These are phyloP conservation scores for Novymonas esmeraldas DNA, from an alignment of 208 protist species.

Conservation along the genomic window DNA sequence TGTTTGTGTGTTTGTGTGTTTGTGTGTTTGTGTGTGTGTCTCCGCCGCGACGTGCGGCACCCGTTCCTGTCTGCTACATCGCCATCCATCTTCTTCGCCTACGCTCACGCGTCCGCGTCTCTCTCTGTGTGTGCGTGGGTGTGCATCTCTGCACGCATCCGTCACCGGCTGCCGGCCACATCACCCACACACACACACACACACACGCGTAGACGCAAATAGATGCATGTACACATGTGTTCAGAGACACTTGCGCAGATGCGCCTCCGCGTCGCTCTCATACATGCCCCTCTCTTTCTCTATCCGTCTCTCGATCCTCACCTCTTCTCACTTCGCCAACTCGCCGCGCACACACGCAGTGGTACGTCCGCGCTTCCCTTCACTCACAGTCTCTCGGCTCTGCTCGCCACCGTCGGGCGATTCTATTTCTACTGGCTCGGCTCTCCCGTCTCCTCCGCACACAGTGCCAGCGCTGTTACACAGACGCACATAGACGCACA, in stretches of 20 bases:
- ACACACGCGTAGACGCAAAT: neutral
- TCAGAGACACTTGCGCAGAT: neutral
- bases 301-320: too few relatives aligned
- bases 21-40: neutral
- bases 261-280: too few relatives aligned
- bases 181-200: neutral
- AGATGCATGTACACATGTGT: conserved; percentile 1
- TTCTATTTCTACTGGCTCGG: too few relatives aligned
- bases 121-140: neutral
- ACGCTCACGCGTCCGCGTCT: neutral
- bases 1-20: neutral
- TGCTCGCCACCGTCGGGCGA: too few relatives aligned
- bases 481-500: neutral
- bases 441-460: too few relatives aligned
- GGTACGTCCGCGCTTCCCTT: too few relatives aligned
- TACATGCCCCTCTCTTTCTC: too few relatives aligned
- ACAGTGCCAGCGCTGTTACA: too few relatives aligned
- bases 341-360: too few relatives aligned
- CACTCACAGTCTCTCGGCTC: too few relatives aligned
- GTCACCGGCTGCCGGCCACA: neutral
- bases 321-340: too few relatives aligned
- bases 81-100: too few relatives aligned
- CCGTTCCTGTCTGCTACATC: neutral
- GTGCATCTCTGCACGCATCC: neutral
- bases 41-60: neutral